phyloP scores from a whole-genome alignment of 1,139 yeast genomes.

The Yamadazyma dendronema region DNA sequence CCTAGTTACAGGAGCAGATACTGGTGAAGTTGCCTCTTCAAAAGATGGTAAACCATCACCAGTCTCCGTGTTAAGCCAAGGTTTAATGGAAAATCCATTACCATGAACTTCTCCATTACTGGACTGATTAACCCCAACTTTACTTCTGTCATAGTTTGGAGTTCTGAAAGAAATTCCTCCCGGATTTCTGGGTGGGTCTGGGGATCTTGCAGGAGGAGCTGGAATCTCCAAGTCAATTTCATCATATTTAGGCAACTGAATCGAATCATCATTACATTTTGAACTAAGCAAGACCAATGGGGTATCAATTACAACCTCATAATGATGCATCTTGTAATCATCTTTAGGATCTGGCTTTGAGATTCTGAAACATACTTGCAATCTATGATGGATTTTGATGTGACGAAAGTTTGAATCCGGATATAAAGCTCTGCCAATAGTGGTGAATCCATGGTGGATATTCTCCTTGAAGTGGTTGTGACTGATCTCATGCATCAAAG shows the following conservation, averaged over 20 bases:
- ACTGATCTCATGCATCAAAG: slow-evolving; percentile 27
- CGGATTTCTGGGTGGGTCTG: not conserved
- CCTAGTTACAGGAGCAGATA: slow-evolving; percentile 33
- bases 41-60: slow-evolving; percentile 51
- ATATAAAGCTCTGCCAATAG: slow-evolving; percentile 40
- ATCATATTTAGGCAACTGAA: slow-evolving; percentile 68
- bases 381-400: slow-evolving; percentile 68
- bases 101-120: slow-evolving; percentile 15
- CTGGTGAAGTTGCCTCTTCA: slow-evolving; percentile 50
- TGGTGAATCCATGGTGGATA: slow-evolving; percentile 38
- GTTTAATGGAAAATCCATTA: slow-evolving; percentile 41
- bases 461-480: slow-evolving; percentile 26
- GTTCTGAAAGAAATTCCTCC: slow-evolving; percentile 27
- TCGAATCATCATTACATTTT: slow-evolving; percentile 64
- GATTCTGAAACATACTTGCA: slow-evolving; percentile 76
- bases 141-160: slow-evolving; percentile 28
- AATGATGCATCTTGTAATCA: slow-evolving; percentile 66
- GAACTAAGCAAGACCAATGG: slow-evolving; percentile 74
- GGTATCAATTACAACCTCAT: slow-evolving; percentile 86
- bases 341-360: slow-evolving; percentile 64
- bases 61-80: slow-evolving; percentile 19
- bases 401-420: slow-evolving; percentile 75
- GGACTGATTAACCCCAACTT: slow-evolving; percentile 1
- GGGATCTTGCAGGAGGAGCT: not conserved
- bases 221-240: slow-evolving; percentile 20